These are phyloP conservation scores for Leccinellum albellum DNA, from an alignment of 768 basidiomycete species.

Conservation along the genomic window DNA sequence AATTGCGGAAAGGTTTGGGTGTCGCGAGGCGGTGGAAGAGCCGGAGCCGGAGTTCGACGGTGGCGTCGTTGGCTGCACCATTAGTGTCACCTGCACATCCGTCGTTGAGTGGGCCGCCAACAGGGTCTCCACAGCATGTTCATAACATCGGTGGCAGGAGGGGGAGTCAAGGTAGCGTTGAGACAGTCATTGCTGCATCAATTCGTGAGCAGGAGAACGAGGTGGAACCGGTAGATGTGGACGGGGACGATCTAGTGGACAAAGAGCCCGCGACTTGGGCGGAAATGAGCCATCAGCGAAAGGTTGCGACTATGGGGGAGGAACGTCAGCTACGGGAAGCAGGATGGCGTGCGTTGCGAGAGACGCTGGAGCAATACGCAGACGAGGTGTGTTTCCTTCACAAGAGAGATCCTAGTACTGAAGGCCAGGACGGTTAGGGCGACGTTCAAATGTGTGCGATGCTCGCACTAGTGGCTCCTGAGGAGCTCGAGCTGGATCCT, in stretches of 20 bases:
- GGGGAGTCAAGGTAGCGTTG: slow-evolving; percentile 63
- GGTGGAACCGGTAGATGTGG: slow-evolving; percentile 14
- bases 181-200: slow-evolving; percentile 64
- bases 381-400: slow-evolving; percentile 45
- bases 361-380: slow-evolving; percentile 56
- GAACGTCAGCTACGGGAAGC: slow-evolving; percentile 51
- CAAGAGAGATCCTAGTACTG: neutral
- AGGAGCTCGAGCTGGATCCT: slow-evolving; percentile 51
- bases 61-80: slow-evolving; percentile 55
- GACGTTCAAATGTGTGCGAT: slow-evolving; percentile 80
- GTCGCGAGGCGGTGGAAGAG: slow-evolving; percentile 24
- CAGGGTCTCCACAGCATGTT: slow-evolving; percentile 14
- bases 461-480: slow-evolving; percentile 56
- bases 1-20: slow-evolving; percentile 30
- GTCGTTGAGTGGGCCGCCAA: slow-evolving; percentile 6
- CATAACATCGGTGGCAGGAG: slow-evolving; percentile 36
- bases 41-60: slow-evolving; percentile 63
- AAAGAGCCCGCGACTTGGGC: slow-evolving; percentile 25
- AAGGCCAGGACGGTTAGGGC: slow-evolving; percentile 44
- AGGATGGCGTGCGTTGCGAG: slow-evolving; percentile 53
- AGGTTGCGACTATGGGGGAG: slow-evolving; percentile 37
- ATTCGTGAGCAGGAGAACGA: slow-evolving; percentile 35
- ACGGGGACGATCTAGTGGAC: slow-evolving; percentile 26
- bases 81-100: slow-evolving; percentile 16
- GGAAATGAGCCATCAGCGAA: slow-evolving; percentile 23